Base-by-base conservation (phyloP, 192 early-diverging fungal genomes). In the Obelidium mucronatum region DNA sequence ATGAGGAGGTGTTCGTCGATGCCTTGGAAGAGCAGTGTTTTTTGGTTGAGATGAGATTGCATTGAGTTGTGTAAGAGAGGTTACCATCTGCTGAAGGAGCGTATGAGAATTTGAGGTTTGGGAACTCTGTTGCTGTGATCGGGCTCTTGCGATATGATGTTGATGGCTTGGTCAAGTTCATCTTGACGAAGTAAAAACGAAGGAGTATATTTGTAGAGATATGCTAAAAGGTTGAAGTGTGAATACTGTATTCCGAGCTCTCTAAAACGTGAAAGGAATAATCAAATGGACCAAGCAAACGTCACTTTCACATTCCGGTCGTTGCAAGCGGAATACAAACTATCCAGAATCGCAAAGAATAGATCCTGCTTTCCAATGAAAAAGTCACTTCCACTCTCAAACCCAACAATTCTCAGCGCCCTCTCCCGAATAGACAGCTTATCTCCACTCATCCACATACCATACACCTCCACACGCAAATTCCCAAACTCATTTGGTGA, bases 1-100 rank as follows among this genome's bases (percentile, higher is more conserved):
- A 94, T 74, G 26, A 94, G 86, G 17, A 93, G 79, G 78, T 93
- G 92, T 62, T 77, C 62, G 56, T 93, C 89, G 1, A 76, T 64
- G n/a, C 79, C 79, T 48, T 15, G 13, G 6, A n/a, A n/a, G n/a
- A n/a, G n/a, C n/a, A n/a, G n/a, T n/a, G n/a, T n/a, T 52, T 52
- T 13, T 15, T 52, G 51, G 13, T n/a, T 15, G 51, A 52, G n/a
- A n/a, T 13, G n/a, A 52, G n/a, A 52, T 15, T n/a, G n/a, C 13
- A 13, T n/a, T 15, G n/a, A 52, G 51, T 15, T n/a, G 51, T n/a
- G 15, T n/a, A 52, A 3, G 52, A 53, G 1, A 24, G 1, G 52
- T 53, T 53, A 61, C 64, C 67, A 40, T 72, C 70, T 1, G 15
- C 2, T 1, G 70, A 72, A 0, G 53, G 53, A 54, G 55, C 11